Evolutionary conservation across 805 yeast species (phyloP).

Genomic region (Candida coquimbonensis): DNA sequence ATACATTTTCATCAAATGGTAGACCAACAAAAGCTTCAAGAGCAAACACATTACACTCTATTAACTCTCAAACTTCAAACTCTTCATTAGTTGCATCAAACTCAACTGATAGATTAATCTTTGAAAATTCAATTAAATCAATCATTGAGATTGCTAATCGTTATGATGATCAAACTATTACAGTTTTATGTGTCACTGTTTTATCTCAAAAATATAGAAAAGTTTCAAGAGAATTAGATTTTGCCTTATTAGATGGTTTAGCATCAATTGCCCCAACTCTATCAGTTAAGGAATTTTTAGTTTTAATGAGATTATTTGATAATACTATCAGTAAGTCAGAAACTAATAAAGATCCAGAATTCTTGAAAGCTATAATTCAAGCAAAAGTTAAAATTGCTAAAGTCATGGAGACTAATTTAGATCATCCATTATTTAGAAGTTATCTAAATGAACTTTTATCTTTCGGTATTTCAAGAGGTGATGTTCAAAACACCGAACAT

Average conservation of each 20-base stretch:
- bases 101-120: slow-evolving; percentile 26
- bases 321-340: slow-evolving; percentile 40
- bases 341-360: slow-evolving; percentile 31
- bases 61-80: slow-evolving; percentile 2
- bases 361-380: slow-evolving; percentile 35
- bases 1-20: slow-evolving; percentile 10
- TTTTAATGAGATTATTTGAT: slow-evolving; percentile 53
- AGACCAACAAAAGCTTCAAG: slow-evolving; percentile 13
- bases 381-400: slow-evolving; percentile 44
- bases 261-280: slow-evolving; percentile 55
- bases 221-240: slow-evolving; percentile 46
- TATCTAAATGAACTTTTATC: slow-evolving; percentile 63
- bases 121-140: slow-evolving; percentile 63
- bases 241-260: slow-evolving; percentile 52
- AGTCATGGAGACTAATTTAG: slow-evolving; percentile 19
- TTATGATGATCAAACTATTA: slow-evolving; percentile 65
- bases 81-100: background rate
- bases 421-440: slow-evolving; percentile 42
- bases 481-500: slow-evolving; percentile 64
- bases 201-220: slow-evolving; percentile 65
- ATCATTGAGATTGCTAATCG: slow-evolving; percentile 57
- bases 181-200: slow-evolving; percentile 72
- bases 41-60: slow-evolving; percentile 16
- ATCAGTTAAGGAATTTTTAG: slow-evolving; percentile 58
- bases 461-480: slow-evolving; percentile 70